Conservation (phyloP, 2,329 filamentous ascomycete species). For the Polytolypa hystricis region DNA sequence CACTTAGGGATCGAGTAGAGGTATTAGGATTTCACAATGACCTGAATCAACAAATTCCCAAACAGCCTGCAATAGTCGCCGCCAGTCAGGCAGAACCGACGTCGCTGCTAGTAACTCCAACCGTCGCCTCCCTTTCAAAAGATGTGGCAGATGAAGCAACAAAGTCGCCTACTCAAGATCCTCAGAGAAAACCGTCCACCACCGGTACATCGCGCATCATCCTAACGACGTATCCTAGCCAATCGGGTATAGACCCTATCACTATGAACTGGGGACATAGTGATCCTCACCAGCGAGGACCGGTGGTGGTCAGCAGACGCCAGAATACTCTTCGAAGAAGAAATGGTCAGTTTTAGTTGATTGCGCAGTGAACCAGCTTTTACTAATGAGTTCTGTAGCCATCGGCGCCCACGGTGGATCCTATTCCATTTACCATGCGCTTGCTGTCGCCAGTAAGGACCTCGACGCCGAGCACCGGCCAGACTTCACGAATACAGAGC, state of each 20-base stretch:
- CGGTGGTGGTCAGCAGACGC: conserved; percentile 73
- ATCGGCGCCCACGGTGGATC: conserved; percentile 73
- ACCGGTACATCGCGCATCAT: conserved; percentile 49
- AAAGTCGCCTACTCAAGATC: neutral
- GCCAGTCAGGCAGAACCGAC: neutral
- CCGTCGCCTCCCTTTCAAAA: neutral
- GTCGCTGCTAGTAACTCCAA: neutral
- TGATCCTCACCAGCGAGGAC: conserved; percentile 65
- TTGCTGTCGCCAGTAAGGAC: conserved; percentile 85
- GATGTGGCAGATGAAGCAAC: neutral
- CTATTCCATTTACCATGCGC: conserved; percentile 89
- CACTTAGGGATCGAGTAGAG: neutral
- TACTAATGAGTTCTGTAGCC: conserved; percentile 26
- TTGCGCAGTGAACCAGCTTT: neutral
- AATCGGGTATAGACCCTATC: conserved; percentile 87
- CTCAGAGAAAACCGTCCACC: conserved; percentile 4
- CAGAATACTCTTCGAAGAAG: conserved; percentile 65
- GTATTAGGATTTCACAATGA: neutral
- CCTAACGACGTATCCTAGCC: conserved; percentile 79
- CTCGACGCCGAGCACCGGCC: conserved; percentile 70
- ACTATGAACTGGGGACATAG: conserved; percentile 76
- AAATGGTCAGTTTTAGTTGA: conserved; percentile 50
- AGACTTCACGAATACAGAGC: conserved; percentile 76
- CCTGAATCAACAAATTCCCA: neutral
- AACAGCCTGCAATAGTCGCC: neutral